Base-by-base conservation (phyloP, 2,329 filamentous ascomycete species). In the Curvularia sp. region DNA sequence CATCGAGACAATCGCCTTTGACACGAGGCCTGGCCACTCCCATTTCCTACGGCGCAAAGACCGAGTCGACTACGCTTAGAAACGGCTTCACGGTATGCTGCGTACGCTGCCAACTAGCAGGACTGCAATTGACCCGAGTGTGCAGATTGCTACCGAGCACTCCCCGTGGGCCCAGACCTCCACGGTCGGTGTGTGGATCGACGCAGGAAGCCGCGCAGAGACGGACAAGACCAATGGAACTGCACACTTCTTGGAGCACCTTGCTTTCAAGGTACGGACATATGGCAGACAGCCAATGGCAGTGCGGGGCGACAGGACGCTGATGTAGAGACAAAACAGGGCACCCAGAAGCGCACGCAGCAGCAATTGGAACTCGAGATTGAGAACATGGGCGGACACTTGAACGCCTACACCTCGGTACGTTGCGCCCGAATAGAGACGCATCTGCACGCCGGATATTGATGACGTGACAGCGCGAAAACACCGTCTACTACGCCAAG, bases 401-500 rank as follows among this genome's bases (percentile, higher is more conserved):
- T 99, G 74, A 99, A 99, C 82, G 95, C 95, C 79, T 99, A 99
- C 86, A 99, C 95, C 74, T 98, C 94, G 84, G 93, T 97, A 88
- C 76, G 90, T 67, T 15, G 30, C 46, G 32, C 12, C 12, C 32
- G 23, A 51, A 18, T 10, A 27, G 23, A 18, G 8, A 27, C 21
- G 34, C 1, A 13, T 39, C 41, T 76, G 61, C 21, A 49, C 39
- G 30, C 34, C 46, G 45, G 32, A 53, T 56, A 62, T 61, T 75
- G 68, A 76, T 63, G 64, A 74, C 92, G 48, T 41, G 28, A 62
- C 68, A 80, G 93, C 92, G 95, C 80, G 95, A 99, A 82, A 98
- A 97, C 87, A 99, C 95, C 74, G 95, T 99, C 78, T 99, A 99
- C 87, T 99, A 98, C 81, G 95, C 95, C 82, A 97, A 98, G 85